Conservation (phyloP, 2,329 filamentous ascomycete genomes). For the Colletotrichum karsti region DNA sequence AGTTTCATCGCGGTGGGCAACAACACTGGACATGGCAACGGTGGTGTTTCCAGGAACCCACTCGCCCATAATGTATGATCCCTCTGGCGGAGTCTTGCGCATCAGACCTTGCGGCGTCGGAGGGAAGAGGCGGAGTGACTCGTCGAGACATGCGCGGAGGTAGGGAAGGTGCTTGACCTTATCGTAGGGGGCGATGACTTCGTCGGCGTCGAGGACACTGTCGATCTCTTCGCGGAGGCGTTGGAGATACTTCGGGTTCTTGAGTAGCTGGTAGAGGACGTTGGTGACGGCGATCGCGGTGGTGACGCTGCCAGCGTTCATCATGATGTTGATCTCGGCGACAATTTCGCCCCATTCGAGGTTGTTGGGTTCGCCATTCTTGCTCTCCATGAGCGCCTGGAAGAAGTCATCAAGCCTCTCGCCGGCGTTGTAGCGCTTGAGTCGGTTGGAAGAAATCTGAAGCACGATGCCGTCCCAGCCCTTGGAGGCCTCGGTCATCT, state of each 20-base stretch:
- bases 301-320: slow-evolving; percentile 59
- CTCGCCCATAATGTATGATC: slow-evolving; percentile 50
- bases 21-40: slow-evolving; percentile 49
- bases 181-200: slow-evolving; percentile 56
- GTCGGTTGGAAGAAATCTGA: slow-evolving; percentile 1
- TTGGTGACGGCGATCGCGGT: slow-evolving; percentile 59
- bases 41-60: slow-evolving; percentile 53
- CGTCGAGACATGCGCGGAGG: slow-evolving; percentile 60
- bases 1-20: slow-evolving; percentile 15
- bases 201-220: slow-evolving; percentile 48
- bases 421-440: slow-evolving; percentile 53
- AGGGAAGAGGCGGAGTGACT: slow-evolving; percentile 54
- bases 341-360: slow-evolving; percentile 67
- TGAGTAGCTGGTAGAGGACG: slow-evolving; percentile 60
- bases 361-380: slow-evolving; percentile 46
- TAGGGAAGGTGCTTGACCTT: slow-evolving; percentile 61
- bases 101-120: slow-evolving; percentile 52
- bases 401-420: slow-evolving; percentile 58
- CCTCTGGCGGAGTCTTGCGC: slow-evolving; percentile 54
- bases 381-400: slow-evolving; percentile 9
- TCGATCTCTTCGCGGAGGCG: slow-evolving; percentile 56
- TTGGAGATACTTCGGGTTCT: slow-evolving; percentile 48
- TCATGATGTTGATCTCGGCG: slow-evolving; percentile 63
- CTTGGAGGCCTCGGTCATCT: slow-evolving; percentile 46
- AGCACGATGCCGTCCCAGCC: slow-evolving; percentile 55